Evolutionary conservation across 108 stramenopile species (phyloP).

Genomic region (Skeletonema grethae): DNA sequence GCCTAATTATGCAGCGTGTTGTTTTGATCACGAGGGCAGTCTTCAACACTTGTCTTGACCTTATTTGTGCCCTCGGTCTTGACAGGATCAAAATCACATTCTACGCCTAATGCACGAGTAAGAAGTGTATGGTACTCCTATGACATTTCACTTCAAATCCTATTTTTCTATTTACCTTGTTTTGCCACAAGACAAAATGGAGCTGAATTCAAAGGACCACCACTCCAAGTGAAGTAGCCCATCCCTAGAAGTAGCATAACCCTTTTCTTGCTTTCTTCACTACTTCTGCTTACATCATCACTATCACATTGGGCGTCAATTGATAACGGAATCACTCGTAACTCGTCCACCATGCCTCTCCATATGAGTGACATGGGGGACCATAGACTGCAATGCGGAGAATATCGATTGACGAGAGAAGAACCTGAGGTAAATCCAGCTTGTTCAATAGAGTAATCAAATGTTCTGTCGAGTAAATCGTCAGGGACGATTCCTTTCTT

Average conservation of each 20-base stretch:
- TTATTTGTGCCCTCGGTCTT: too few species aligned
- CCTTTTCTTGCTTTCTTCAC: constrained; percentile 4
- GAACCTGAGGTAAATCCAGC: constrained; percentile 13
- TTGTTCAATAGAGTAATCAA: constrained; percentile 29
- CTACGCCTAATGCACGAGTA: too few species aligned
- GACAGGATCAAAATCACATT: too few species aligned
- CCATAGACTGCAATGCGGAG: constrained; percentile 13
- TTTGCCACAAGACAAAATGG: constrained; percentile 38
- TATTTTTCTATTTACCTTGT: background rate
- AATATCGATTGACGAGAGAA: constrained; percentile 33
- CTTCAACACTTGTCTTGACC: too few species aligned
- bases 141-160: background rate
- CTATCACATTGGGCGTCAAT: background rate
- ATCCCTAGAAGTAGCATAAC: constrained; percentile 21
- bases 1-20: too few species aligned
- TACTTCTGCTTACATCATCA: background rate
- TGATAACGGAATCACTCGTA: constrained; percentile 21
- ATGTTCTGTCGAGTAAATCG: constrained; percentile 29
- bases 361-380: constrained; percentile 35
- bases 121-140: too few species aligned
- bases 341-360: constrained; percentile 45
- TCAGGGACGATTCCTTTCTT: background rate
- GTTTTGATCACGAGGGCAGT: too few species aligned
- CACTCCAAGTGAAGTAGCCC: constrained; percentile 41
- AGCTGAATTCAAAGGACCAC: constrained; percentile 29